A percentile compares a stretch with the other conserved stretches of the same genome.
Conservation (phyloP, 179 eudicot genomes). For the Carnegiea gigantea region DNA sequence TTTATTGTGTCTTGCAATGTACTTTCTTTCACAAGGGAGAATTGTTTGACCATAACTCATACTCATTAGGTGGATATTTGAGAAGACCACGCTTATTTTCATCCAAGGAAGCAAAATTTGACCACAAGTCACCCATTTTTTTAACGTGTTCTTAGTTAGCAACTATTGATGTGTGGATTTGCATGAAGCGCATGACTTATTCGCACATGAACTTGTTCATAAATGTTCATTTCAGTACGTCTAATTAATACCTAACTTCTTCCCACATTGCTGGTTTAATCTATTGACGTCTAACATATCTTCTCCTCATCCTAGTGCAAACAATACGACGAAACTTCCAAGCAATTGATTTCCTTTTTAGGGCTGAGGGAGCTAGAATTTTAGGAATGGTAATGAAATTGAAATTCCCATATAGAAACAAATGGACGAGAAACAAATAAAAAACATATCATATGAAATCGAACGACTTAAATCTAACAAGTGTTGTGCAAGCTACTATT, state of each 20-base stretch:
- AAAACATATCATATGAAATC: not conserved
- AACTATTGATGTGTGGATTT: too few relatives aligned
- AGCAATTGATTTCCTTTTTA: not conserved
- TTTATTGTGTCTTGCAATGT: too few relatives aligned
- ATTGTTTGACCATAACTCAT: too few relatives aligned
- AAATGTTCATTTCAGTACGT: not conserved
- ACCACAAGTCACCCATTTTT: too few relatives aligned
- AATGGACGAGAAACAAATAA: not conserved
- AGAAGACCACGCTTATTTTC: too few relatives aligned
- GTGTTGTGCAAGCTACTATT: not conserved
- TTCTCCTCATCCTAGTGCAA: not conserved
- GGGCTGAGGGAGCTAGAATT: not conserved
- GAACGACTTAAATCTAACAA: not conserved
- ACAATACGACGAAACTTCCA: not conserved
- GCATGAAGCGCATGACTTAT: too few relatives aligned
- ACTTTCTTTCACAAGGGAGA: too few relatives aligned
- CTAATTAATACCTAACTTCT: not conserved
- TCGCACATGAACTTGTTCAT: too few relatives aligned
- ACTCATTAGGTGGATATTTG: too few relatives aligned
- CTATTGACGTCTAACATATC: not conserved
- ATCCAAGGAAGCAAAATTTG: too few relatives aligned
- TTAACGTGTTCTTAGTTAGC: too few relatives aligned
- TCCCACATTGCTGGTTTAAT: not conserved
- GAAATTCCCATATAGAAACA: not conserved
- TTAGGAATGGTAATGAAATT: not conserved